Conservation (phyloP, 2,329 filamentous ascomycete species). For the Fusarium hostae region DNA sequence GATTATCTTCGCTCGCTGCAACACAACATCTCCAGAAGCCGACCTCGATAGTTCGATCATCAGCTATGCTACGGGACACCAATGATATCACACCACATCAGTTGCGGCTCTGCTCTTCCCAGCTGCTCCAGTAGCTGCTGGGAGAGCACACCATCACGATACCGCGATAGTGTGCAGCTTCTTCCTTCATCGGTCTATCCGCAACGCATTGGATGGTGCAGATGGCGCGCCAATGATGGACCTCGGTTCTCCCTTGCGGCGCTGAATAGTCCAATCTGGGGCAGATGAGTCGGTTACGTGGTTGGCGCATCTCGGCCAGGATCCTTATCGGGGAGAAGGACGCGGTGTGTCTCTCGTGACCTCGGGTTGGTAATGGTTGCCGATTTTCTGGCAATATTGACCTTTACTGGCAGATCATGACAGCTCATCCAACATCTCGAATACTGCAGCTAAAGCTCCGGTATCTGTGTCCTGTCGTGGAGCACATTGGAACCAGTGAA, state of each 20-base stretch:
- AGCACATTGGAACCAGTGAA: slow-evolving; percentile 22
- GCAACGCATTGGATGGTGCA: slow-evolving; percentile 3
- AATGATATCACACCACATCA: slow-evolving; percentile 47
- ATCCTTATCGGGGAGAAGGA: slow-evolving; percentile 29
- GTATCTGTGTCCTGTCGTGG: slow-evolving; percentile 28
- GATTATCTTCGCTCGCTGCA: slow-evolving; percentile 9
- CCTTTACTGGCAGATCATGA: slow-evolving; percentile 28
- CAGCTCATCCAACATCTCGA: slow-evolving; percentile 40
- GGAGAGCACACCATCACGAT: slow-evolving; percentile 37
- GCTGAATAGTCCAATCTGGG: slow-evolving; percentile 23
- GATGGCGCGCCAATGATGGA: slow-evolving; percentile 38
- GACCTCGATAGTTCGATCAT: slow-evolving; percentile 28
- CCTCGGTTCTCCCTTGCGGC: slow-evolving; percentile 22
- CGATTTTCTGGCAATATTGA: slow-evolving; percentile 19
- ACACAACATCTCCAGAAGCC: slow-evolving; percentile 19
- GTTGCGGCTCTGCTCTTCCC: slow-evolving; percentile 38
- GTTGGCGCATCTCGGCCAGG: slow-evolving; percentile 20
- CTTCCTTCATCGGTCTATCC: slow-evolving; percentile 19
- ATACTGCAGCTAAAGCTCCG: slow-evolving; percentile 32
- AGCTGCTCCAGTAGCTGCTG: slow-evolving; percentile 13
- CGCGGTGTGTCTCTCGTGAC: slow-evolving; percentile 27
- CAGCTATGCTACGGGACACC: slow-evolving; percentile 29
- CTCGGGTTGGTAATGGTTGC: slow-evolving; percentile 24
- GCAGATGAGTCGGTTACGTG: slow-evolving; percentile 37
- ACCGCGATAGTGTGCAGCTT: slow-evolving; percentile 17